A percentile compares a stretch with the other conserved stretches of the same genome.
phyloP scores from a whole-genome alignment of 2,329 filamentous ascomycete genomes.

The Alternaria arbusti region DNA sequence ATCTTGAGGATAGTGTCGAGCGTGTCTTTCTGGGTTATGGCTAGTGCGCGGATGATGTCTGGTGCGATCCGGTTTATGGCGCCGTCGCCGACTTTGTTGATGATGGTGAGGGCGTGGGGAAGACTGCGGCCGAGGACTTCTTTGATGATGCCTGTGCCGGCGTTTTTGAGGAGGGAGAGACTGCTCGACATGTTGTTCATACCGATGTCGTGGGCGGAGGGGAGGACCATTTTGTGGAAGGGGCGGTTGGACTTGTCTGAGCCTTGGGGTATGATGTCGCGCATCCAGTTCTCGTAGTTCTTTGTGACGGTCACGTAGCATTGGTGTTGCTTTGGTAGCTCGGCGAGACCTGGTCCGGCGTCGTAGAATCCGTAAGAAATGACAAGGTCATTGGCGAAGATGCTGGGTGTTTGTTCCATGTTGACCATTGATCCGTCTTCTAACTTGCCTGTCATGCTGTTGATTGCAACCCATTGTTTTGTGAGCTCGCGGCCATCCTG shows the following conservation, averaged over 20 bases:
- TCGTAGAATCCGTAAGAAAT: slow-evolving; percentile 59
- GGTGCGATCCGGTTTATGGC: slow-evolving; percentile 41
- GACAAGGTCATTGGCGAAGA: slow-evolving; percentile 47
- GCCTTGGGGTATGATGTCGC: slow-evolving; percentile 49
- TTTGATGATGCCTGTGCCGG: slow-evolving; percentile 40
- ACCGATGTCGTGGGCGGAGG: slow-evolving; percentile 57
- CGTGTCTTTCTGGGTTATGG: slow-evolving; percentile 60
- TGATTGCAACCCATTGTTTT: slow-evolving; percentile 56
- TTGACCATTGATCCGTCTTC: slow-evolving; percentile 49
- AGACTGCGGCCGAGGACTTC: slow-evolving; percentile 37
- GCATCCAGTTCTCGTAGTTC: slow-evolving; percentile 56
- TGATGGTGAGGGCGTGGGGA: slow-evolving; percentile 27
- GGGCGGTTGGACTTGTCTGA: slow-evolving; percentile 50
- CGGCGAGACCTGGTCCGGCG: slow-evolving; percentile 53
- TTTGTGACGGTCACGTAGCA: slow-evolving; percentile 53
- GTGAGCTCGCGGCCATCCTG: slow-evolving; percentile 50
- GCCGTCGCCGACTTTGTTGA: slow-evolving; percentile 38
- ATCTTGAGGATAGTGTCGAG: slow-evolving; percentile 54
- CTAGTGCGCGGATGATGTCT: slow-evolving; percentile 56
- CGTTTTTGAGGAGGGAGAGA: slow-evolving; percentile 49
- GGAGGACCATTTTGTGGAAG: slow-evolving; percentile 55
- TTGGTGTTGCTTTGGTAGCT: slow-evolving; percentile 54
- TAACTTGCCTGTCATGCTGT: slow-evolving; percentile 54
- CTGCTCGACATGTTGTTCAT: slow-evolving; percentile 60
- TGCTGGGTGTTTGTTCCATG: slow-evolving; percentile 38